phyloP scores from a whole-genome alignment of 192 early-diverging fungal species.

The Pilobolus umbonatus region DNA sequence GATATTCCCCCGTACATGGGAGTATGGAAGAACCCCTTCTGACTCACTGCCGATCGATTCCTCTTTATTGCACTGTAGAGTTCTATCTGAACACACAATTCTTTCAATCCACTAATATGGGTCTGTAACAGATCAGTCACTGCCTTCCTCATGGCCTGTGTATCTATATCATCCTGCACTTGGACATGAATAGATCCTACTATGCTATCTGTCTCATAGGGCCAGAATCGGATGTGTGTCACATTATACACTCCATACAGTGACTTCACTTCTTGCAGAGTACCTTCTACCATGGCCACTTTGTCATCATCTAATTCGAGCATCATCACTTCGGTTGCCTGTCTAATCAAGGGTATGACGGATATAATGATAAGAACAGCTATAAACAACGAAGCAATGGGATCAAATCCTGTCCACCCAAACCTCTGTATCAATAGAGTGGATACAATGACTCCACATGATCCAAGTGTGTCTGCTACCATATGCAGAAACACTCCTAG shows the following conservation, averaged over 20 bases:
- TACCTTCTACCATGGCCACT: slow-evolving; percentile 39
- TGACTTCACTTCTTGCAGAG: slow-evolving; percentile 39
- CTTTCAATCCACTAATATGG: slow-evolving; percentile 45
- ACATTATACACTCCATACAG: slow-evolving; percentile 39
- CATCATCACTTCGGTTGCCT: slow-evolving; percentile 58
- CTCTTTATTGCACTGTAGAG: slow-evolving; percentile 2
- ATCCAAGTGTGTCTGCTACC: slow-evolving; percentile 91
- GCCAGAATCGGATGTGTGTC: slow-evolving; percentile 51
- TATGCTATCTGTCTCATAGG: slow-evolving; percentile 47
- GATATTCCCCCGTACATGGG: slow-evolving; percentile 3
- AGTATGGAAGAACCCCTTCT: slow-evolving; percentile 16
- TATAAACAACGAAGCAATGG: slow-evolving; percentile 90
- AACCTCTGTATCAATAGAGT: slow-evolving; percentile 83
- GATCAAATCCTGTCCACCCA: slow-evolving; percentile 95
- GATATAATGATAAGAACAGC: slow-evolving; percentile 80
- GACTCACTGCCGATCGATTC: not conserved
- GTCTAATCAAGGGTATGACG: slow-evolving; percentile 78
- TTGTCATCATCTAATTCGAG: slow-evolving; percentile 38
- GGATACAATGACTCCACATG: slow-evolving; percentile 94
- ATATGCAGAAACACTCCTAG: slow-evolving; percentile 92
- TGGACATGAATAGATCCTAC: slow-evolving; percentile 52
- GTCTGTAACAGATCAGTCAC: slow-evolving; percentile 41
- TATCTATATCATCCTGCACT: slow-evolving; percentile 20
- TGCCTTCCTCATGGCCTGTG: slow-evolving; percentile 34
- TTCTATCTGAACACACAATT: slow-evolving; percentile 50